Percentiles rank a stretch among this genome's conserved stretches.
Evolutionary conservation across 2,329 filamentous ascomycete genomes (phyloP).

Genomic region (Fusarium anguioides): DNA sequence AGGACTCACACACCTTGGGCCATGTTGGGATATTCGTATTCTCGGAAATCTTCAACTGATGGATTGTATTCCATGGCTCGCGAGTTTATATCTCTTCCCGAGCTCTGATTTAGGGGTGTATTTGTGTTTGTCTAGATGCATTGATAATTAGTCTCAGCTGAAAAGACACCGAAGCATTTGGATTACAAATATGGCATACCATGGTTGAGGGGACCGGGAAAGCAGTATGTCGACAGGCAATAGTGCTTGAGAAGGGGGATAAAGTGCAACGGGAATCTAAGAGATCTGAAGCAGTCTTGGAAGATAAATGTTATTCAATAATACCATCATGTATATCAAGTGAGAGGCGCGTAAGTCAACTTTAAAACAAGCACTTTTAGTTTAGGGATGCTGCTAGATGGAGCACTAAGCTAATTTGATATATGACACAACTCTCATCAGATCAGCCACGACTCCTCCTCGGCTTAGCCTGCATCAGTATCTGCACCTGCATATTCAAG

Average conservation of each 20-base stretch:
- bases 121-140: constrained; percentile 20
- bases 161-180: not conserved
- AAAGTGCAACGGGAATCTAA: not conserved
- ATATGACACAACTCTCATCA: not conserved
- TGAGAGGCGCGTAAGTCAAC: not conserved
- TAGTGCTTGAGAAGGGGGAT: not conserved
- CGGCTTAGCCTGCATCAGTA: not conserved
- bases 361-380: not conserved
- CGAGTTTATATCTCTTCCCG: constrained; percentile 8
- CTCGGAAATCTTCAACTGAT: constrained; percentile 40
- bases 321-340: not conserved
- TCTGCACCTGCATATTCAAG: not conserved
- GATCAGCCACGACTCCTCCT: not conserved
- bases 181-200: constrained; percentile 26
- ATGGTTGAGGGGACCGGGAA: constrained; percentile 26
- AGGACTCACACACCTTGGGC: constrained; percentile 35
- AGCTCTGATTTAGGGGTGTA: constrained; percentile 16
- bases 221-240: not conserved
- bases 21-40: constrained; percentile 46
- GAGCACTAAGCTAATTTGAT: not conserved
- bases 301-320: not conserved
- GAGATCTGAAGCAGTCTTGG: constrained; percentile 3
- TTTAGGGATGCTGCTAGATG: too few relatives aligned
- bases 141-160: not conserved
- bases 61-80: constrained; percentile 42